Evolutionary conservation across 371 early-diverging fungal species (phyloP).

Genomic region (Entomophthora muscae): DNA sequence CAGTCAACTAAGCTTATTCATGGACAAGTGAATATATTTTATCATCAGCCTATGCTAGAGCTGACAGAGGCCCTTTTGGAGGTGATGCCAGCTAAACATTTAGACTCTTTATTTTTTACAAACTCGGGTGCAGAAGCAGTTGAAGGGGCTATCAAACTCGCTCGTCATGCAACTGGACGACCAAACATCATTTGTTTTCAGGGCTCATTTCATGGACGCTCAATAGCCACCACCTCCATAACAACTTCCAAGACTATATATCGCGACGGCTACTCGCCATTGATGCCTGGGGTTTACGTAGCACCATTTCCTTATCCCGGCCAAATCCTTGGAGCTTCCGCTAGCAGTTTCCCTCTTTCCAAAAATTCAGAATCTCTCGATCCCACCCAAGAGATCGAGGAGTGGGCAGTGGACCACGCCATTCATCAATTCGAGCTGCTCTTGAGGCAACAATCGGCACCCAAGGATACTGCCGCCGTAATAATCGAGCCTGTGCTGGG

Average conservation of each 20-base stretch:
- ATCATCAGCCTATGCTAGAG: conserved; percentile 32
- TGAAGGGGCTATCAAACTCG: conserved; percentile 31
- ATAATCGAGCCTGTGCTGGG: conserved; percentile 71
- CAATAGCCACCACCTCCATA: conserved; percentile 32
- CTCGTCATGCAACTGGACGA: conserved; percentile 32
- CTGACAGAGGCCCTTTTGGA: conserved; percentile 23
- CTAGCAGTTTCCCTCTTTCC: conserved; percentile 16
- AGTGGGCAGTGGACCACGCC: conserved; percentile 25
- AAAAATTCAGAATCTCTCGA: conserved; percentile 20
- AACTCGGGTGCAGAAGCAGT: conserved; percentile 41
- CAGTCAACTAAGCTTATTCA: conserved; percentile 29
- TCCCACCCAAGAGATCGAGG: conserved; percentile 14
- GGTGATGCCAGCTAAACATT: conserved; percentile 23
- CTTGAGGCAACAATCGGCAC: conserved; percentile 25
- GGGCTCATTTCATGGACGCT: conserved; percentile 33
- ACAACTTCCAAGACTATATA: conserved; percentile 36
- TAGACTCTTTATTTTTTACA: conserved; percentile 35
- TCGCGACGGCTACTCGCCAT: conserved; percentile 25
- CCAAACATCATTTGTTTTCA: conserved; percentile 26
- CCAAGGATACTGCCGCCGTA: conserved; percentile 38
- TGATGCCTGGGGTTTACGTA: conserved; percentile 35
- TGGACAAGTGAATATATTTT: conserved; percentile 28
- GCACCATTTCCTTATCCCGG: conserved; percentile 30
- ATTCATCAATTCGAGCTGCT: conserved; percentile 25
- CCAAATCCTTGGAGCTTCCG: conserved; percentile 8